Conservation (phyloP, 2,329 filamentous ascomycete species). For the Dothideomycetes sp. region DNA sequence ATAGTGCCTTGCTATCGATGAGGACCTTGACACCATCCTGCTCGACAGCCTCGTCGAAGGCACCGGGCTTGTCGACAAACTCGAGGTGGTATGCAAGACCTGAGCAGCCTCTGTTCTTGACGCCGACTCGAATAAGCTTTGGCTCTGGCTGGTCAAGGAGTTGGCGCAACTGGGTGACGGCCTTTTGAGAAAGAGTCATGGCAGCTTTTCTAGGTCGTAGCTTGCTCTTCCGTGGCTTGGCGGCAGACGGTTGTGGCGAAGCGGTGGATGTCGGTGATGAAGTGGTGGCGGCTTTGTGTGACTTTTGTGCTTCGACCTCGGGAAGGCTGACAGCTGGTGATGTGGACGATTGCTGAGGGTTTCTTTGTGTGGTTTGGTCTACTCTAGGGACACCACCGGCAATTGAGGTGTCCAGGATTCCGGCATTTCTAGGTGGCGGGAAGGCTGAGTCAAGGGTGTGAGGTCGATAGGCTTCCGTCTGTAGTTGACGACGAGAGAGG, state of each 20-base stretch:
- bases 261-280: slow-evolving; percentile 13
- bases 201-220: slow-evolving; percentile 79
- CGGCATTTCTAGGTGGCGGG: slow-evolving; percentile 46
- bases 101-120: slow-evolving; percentile 88
- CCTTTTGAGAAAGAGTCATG: slow-evolving; percentile 71
- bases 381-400: slow-evolving; percentile 38
- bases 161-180: slow-evolving; percentile 65
- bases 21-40: slow-evolving; percentile 93
- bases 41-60: slow-evolving; percentile 85
- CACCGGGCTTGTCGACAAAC: slow-evolving; percentile 81
- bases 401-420: slow-evolving; percentile 51
- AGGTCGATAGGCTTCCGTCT: slow-evolving; percentile 55
- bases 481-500: slow-evolving; percentile 50
- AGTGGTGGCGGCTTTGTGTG: slow-evolving; percentile 21
- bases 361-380: slow-evolving; percentile 29
- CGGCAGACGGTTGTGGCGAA: slow-evolving; percentile 27
- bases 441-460: slow-evolving; percentile 45
- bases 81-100: slow-evolving; percentile 88
- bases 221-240: slow-evolving; percentile 48
- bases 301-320: slow-evolving; percentile 57
- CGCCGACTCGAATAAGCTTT: slow-evolving; percentile 87
- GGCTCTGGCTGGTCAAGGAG: slow-evolving; percentile 77
- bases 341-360: slow-evolving; percentile 13
- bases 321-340: slow-evolving; percentile 36
- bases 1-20: slow-evolving; percentile 92